Base-by-base conservation (phyloP, 1,139 yeast genomes). In the Yamadazyma trypodendri region DNA sequence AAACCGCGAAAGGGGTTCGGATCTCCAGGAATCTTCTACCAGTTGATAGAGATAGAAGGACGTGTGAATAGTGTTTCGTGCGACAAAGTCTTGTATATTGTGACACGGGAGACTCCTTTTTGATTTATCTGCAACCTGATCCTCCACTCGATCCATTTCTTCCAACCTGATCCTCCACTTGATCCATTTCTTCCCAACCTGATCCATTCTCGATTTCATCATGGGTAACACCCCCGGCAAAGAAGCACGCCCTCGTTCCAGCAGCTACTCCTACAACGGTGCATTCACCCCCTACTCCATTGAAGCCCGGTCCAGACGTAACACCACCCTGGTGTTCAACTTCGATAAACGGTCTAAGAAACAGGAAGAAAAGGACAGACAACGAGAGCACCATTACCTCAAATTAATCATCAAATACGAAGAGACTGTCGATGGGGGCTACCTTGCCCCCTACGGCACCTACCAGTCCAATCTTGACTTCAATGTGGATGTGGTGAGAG, bases 381-480 rank as follows among this genome's bases (percentile, higher is more conserved):
- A 56, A 31, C 72, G 74, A 41, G 84, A 79, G 44, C 61, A 63
- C 17, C 86, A 81, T 51, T 77, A 75, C 38, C 51, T 62, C 45
- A 73, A 79, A 28, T 61, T 84, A 40, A 63, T 84, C 24, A 87
- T 83, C 2, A 67, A 72, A 43, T 73, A 58, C 49, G 68, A 68
- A 28, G 88, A 83, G 50, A 74, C 65, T 40, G 88, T 84, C 10
- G 92, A 84, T 59, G 94, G 94, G 11, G 94, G 92, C 0, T 84
- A 61, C 51, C 60, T 84, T 46, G 96, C 95, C 1, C 96, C 97
- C 0, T 87, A 75, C 60, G 97, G 96, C 2, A 86, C 88, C 23
- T 90, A 90, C 60, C 77, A 75, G 48, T 71, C 83, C 42, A 79
- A 84, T 39, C 72, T 86, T 44, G 96, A 86, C 56, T 92, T 79